Evolutionary conservation across 2,329 filamentous ascomycete species (phyloP).

Genomic region (Drechmeria coniospora): DNA sequence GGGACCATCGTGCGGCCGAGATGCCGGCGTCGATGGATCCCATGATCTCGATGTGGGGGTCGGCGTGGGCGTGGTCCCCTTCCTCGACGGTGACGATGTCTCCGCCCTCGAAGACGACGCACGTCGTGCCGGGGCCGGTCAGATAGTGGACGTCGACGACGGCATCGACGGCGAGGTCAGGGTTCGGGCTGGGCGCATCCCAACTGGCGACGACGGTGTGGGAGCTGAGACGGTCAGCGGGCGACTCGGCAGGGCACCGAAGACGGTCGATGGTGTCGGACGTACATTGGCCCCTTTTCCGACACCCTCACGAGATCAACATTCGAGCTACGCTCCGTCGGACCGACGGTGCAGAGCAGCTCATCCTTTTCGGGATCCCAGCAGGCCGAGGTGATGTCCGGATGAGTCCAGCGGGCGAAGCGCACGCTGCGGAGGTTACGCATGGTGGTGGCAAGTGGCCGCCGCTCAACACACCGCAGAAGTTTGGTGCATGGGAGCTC

Average conservation of each 20-base stretch:
- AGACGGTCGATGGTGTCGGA: background rate
- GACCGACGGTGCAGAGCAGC: slow-evolving; percentile 72
- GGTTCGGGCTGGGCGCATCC: slow-evolving; percentile 71
- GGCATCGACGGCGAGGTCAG: slow-evolving; percentile 58
- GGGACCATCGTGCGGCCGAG: slow-evolving; percentile 78
- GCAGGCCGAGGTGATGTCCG: slow-evolving; percentile 57
- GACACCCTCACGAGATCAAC: slow-evolving; percentile 54
- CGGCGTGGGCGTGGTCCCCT: slow-evolving; percentile 27
- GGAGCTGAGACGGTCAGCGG: slow-evolving; percentile 10
- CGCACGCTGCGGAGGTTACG: slow-evolving; percentile 73
- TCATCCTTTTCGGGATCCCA: slow-evolving; percentile 75
- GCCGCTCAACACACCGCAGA: no score
- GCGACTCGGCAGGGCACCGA: no score
- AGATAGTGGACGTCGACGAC: slow-evolving; percentile 76
- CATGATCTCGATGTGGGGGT: slow-evolving; percentile 84
- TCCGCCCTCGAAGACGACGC: slow-evolving; percentile 74
- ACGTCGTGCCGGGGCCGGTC: slow-evolving; percentile 60
- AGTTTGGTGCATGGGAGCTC: no score
- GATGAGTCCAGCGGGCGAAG: slow-evolving; percentile 48
- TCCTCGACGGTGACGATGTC: slow-evolving; percentile 82
- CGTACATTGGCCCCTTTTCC: slow-evolving; percentile 20
- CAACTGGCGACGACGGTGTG: slow-evolving; percentile 54
- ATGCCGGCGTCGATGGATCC: slow-evolving; percentile 91
- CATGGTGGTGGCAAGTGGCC: no score
- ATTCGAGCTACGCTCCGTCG: slow-evolving; percentile 49